phyloP scores from a whole-genome alignment of 331 rosid genomes.

The Saraca asoca region DNA sequence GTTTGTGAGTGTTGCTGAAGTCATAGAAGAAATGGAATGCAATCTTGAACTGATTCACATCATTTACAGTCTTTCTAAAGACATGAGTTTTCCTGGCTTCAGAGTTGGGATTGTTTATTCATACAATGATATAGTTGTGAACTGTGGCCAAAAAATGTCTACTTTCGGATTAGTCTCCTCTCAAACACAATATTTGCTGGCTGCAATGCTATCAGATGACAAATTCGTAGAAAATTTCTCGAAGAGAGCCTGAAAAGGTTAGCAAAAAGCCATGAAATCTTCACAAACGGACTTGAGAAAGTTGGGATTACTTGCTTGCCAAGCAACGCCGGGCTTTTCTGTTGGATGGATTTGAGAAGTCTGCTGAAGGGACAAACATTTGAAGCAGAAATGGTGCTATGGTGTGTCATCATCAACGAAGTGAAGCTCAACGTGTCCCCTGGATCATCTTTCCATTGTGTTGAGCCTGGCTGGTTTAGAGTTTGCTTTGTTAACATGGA shows the following conservation, averaged over 20 bases:
- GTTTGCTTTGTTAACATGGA: constrained; percentile 95
- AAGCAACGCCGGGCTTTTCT: constrained; percentile 72
- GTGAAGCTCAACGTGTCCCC: constrained; percentile 92
- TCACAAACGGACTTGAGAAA: constrained; percentile 55
- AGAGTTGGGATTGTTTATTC: constrained; percentile 89
- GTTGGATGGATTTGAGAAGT: constrained; percentile 77
- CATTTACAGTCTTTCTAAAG: constrained; percentile 78
- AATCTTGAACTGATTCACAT: constrained; percentile 69
- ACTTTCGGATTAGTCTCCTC: constrained; percentile 88
- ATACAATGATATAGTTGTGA: constrained; percentile 64
- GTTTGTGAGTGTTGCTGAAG: constrained; percentile 61
- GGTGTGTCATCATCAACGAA: constrained; percentile 66
- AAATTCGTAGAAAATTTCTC: constrained; percentile 53
- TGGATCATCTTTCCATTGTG: constrained; percentile 74
- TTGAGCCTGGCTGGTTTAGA: constrained; percentile 91
- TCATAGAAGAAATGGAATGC: constrained; percentile 55
- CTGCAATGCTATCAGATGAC: constrained; percentile 75
- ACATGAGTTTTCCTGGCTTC: constrained; percentile 88
- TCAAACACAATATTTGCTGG: constrained; percentile 72
- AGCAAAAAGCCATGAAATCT: constrained; percentile 39
- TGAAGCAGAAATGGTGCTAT: constrained; percentile 66
- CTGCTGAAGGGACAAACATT: constrained; percentile 56
- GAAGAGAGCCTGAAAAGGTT: constrained; percentile 61
- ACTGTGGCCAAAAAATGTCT: constrained; percentile 74
- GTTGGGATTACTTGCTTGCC: constrained; percentile 60